Conservation (phyloP, 2,329 filamentous ascomycete species). For the Aaosphaeria arxii region DNA sequence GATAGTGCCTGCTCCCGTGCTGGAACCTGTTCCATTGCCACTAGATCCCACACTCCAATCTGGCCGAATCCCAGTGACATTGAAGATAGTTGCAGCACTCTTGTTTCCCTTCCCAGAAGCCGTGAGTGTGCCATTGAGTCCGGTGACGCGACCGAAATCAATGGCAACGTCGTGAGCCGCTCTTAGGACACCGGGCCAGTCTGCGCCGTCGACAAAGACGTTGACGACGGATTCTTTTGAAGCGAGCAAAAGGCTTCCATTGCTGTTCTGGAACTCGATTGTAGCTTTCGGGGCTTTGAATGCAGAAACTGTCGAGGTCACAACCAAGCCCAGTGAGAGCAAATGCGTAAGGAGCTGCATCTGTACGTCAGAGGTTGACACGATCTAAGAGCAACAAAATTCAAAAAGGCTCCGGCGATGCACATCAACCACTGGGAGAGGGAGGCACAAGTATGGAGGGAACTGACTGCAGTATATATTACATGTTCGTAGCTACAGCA, state of each 20-base stretch:
- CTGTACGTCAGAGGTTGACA: too few relatives aligned
- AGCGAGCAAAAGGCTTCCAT: slow-evolving; percentile 31
- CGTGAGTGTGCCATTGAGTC: slow-evolving; percentile 56
- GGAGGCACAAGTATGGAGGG: too few relatives aligned
- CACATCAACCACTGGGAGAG: not conserved
- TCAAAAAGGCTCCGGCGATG: slow-evolving; percentile 28
- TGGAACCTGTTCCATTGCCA: slow-evolving; percentile 2
- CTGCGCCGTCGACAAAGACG: slow-evolving; percentile 39
- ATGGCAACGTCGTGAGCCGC: slow-evolving; percentile 64
- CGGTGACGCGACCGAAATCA: slow-evolving; percentile 71
- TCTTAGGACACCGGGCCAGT: slow-evolving; percentile 67
- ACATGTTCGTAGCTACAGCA: too few relatives aligned
- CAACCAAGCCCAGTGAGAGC: slow-evolving; percentile 20
- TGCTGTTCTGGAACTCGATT: slow-evolving; percentile 45
- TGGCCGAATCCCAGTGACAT: slow-evolving; percentile 37
- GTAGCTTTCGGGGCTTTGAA: slow-evolving; percentile 51
- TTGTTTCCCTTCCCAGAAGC: slow-evolving; percentile 54
- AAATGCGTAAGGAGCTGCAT: slow-evolving; percentile 17
- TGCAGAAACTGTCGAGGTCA: slow-evolving; percentile 25
- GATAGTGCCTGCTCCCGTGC: slow-evolving; percentile 45
- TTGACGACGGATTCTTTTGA: slow-evolving; percentile 25
- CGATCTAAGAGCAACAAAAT: too few relatives aligned
- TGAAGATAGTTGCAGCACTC: slow-evolving; percentile 41
- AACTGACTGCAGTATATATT: too few relatives aligned
- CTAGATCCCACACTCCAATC: slow-evolving; percentile 30